Conservation (phyloP, 208 protist species). For the Leptomonas pyrrhocoris region DNA sequence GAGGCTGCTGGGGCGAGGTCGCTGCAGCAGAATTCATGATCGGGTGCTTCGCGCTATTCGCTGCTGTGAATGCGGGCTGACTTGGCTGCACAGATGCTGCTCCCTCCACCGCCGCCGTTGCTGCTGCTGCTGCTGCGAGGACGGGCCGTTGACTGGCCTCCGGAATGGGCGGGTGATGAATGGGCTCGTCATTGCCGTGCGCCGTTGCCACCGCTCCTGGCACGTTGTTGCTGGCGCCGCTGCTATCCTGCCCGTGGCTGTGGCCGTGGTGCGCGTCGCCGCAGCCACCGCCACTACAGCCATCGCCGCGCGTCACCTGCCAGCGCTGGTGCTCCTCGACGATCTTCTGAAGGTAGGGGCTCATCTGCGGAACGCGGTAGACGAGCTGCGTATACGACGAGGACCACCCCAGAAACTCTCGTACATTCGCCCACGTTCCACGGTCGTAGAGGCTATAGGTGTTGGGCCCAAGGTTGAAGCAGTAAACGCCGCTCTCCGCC, state of each 20-base stretch:
- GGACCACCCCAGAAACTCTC: conserved; percentile 48
- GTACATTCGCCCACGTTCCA: conserved; percentile 49
- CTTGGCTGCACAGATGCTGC: background rate
- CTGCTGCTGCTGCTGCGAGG: conserved; percentile 11
- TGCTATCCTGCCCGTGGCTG: background rate
- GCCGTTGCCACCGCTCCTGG: background rate
- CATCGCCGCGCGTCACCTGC: conserved; percentile 31
- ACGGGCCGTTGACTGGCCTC: conserved; percentile 31
- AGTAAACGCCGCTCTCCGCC: conserved; percentile 66
- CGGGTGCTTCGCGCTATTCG: too few species aligned
- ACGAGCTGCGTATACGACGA: conserved; percentile 32
- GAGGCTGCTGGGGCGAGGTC: too few species aligned
- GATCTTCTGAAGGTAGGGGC: conserved; percentile 41
- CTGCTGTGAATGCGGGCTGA: too few species aligned
- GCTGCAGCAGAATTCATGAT: too few species aligned
- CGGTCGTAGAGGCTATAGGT: conserved; percentile 77
- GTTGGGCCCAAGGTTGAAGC: conserved; percentile 56
- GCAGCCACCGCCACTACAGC: conserved; percentile 20
- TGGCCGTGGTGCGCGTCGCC: conserved; percentile 16
- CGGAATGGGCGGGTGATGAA: conserved; percentile 15
- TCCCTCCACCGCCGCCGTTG: background rate
- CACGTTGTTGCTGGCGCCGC: conserved; percentile 1
- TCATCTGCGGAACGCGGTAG: conserved; percentile 69
- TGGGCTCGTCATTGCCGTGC: conserved; percentile 16
- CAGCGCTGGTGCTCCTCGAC: conserved; percentile 56